Evolutionary conservation across 2,329 filamentous ascomycete genomes (phyloP).

Genomic region (Colletotrichum sp.): DNA sequence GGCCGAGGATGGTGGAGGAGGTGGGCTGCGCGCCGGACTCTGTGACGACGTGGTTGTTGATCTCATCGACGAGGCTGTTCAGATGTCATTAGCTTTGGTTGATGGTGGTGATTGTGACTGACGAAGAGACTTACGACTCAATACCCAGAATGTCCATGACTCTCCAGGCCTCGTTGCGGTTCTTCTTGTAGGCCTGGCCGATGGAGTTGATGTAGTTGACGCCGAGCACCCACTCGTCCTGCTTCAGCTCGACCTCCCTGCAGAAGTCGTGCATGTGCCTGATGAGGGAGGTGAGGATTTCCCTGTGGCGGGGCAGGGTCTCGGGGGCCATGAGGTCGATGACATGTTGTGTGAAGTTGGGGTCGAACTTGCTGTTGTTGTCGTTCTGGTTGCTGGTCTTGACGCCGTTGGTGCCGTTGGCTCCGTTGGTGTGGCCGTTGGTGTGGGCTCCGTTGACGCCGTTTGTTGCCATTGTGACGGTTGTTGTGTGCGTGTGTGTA

Average conservation of each 20-base stretch:
- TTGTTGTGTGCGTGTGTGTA: background rate
- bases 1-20: constrained; percentile 20
- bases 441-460: constrained; percentile 10
- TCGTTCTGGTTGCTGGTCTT: background rate
- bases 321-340: constrained; percentile 23
- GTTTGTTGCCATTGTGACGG: constrained; percentile 17
- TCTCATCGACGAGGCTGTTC: constrained; percentile 18
- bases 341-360: constrained; percentile 22
- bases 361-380: constrained; percentile 19
- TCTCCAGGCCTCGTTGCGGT: constrained; percentile 22
- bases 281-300: constrained; percentile 20
- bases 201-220: constrained; percentile 24
- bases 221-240: constrained; percentile 20
- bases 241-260: constrained; percentile 18
- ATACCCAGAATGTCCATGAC: constrained; percentile 21
- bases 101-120: no score
- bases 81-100: background rate
- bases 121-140: background rate
- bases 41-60: constrained; percentile 20
- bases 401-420: constrained; percentile 1
- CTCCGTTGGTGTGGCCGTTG: constrained; percentile 9
- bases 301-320: constrained; percentile 14
- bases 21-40: constrained; percentile 14
- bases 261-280: constrained; percentile 20
- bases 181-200: constrained; percentile 23